Evolutionary conservation across 208 protist genomes (phyloP).

Genomic region (Phytomonas sp.): DNA sequence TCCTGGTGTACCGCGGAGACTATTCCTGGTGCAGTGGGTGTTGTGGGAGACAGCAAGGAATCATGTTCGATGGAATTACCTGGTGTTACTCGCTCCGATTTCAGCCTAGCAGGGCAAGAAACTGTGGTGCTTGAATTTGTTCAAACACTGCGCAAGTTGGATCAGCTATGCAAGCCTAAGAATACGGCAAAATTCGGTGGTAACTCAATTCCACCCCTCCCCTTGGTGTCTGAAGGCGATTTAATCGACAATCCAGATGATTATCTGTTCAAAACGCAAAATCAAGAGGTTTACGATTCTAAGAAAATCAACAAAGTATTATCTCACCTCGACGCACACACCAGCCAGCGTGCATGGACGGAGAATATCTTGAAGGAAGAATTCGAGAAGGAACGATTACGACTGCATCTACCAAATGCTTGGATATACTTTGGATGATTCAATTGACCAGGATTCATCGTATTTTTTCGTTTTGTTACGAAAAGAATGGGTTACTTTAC

Average conservation of each 20-base stretch:
- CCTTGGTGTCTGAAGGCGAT: background rate
- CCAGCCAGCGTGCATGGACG: background rate
- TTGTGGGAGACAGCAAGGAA: background rate
- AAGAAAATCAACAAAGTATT: background rate
- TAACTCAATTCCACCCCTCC: background rate
- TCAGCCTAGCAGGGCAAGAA: background rate
- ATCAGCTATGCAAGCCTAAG: background rate
- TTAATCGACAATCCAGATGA: background rate
- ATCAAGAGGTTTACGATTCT: background rate
- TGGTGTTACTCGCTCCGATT: background rate
- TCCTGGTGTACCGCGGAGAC: background rate
- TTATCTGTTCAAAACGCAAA: background rate
- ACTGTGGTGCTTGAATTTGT: background rate
- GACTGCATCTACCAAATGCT: background rate
- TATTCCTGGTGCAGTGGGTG: background rate
- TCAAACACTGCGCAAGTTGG: background rate
- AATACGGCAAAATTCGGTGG: background rate
- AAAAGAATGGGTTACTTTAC: slow-evolving; percentile 1
- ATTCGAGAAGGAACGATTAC: background rate
- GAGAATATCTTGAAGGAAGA: background rate
- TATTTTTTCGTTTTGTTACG: background rate
- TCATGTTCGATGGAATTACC: background rate
- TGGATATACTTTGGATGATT: background rate
- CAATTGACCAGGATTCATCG: background rate
- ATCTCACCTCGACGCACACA: background rate